A percentile compares a stretch with the other conserved stretches of the same genome.
phyloP scores from a whole-genome alignment of 2,329 filamentous ascomycete genomes.

The Escovopsis weberi region DNA sequence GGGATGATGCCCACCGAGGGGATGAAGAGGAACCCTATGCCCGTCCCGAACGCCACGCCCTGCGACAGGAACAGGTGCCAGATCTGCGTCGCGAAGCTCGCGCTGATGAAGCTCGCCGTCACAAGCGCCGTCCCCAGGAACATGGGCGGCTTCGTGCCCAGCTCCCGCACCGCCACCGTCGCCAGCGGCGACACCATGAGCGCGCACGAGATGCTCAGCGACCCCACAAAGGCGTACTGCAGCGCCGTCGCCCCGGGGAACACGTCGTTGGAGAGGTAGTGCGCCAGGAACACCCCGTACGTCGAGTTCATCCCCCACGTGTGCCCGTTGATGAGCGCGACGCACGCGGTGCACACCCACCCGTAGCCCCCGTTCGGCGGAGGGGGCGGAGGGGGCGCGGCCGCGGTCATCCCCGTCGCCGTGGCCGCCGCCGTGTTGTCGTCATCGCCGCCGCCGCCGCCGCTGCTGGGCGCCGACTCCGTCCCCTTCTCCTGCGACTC shows the following conservation, averaged over 20 bases:
- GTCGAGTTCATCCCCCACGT: conserved; percentile 57
- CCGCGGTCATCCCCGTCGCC: too few relatives aligned
- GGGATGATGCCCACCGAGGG: conserved; percentile 51
- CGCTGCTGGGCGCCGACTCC: too few relatives aligned
- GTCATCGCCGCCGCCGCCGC: too few relatives aligned
- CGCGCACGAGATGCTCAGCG: conserved; percentile 26
- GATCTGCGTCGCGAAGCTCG: conserved; percentile 51
- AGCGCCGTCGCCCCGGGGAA: conserved; percentile 51
- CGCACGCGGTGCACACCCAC: conserved; percentile 26
- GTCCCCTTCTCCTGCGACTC: too few relatives aligned
- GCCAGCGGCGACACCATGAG: conserved; percentile 55
- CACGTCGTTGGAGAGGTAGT: conserved; percentile 40
- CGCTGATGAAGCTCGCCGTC: conserved; percentile 49
- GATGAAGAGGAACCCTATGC: conserved; percentile 65
- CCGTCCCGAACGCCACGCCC: conserved; percentile 62
- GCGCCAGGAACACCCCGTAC: conserved; percentile 38
- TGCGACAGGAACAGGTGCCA: conserved; percentile 69
- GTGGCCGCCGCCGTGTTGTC: too few relatives aligned
- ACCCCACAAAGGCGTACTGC: conserved; percentile 63
- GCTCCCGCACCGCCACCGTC: conserved; percentile 43
- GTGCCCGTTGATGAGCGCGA: conserved; percentile 46
- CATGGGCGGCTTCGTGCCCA: conserved; percentile 50
- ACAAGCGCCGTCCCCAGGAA: conserved; percentile 51
- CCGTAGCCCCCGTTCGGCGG: conserved; percentile 47
- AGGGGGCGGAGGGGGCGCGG: conserved; percentile 5